Evolutionary conservation across 148 eudicot genomes (phyloP).

Genomic region (Amaranthus palmeri): DNA sequence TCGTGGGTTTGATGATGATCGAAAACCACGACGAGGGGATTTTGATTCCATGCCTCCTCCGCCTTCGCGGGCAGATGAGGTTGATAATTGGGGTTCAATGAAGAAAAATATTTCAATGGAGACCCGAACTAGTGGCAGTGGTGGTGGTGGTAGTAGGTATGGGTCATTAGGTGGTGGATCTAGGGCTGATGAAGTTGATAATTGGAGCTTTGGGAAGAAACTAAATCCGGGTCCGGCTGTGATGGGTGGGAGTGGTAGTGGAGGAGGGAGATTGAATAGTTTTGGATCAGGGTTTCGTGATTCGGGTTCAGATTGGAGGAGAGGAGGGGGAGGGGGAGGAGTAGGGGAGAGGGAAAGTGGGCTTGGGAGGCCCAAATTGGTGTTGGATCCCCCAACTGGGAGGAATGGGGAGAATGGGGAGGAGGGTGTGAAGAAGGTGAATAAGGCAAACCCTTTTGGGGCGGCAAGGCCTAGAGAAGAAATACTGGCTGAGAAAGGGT

Average conservation of each 20-base stretch:
- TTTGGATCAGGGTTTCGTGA: conserved; percentile 58
- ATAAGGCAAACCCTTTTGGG: conserved; percentile 77
- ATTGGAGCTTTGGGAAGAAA: conserved; percentile 64
- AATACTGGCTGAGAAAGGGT: conserved; percentile 73
- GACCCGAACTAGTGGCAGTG: conserved; percentile 24
- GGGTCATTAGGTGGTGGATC: conserved; percentile 55
- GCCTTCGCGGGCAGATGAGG: conserved; percentile 74
- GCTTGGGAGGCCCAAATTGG: conserved; percentile 40
- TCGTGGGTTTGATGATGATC: conserved; percentile 25
- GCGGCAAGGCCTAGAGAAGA: conserved; percentile 93
- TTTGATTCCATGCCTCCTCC: conserved; percentile 21
- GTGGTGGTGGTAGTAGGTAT: conserved; percentile 20
- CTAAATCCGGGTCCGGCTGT: conserved; percentile 11
- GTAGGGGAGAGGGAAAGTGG: conserved; percentile 13
- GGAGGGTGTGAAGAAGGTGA: conserved; percentile 17
- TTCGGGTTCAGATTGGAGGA: conserved; percentile 53
- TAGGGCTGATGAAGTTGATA: conserved; percentile 75
- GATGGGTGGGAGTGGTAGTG: conserved; percentile 3
- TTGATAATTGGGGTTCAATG: conserved; percentile 64
- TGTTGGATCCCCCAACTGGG: conserved; percentile 38
- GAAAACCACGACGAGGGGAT: conserved; percentile 9
- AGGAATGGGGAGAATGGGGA: conserved; percentile 10
- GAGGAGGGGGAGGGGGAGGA: conserved; percentile 11
- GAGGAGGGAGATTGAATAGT: conserved; percentile 28
- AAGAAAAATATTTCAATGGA: conserved; percentile 37